phyloP scores from a whole-genome alignment of 108 stramenopile genomes.

The Aurantiochytrium sp. region DNA sequence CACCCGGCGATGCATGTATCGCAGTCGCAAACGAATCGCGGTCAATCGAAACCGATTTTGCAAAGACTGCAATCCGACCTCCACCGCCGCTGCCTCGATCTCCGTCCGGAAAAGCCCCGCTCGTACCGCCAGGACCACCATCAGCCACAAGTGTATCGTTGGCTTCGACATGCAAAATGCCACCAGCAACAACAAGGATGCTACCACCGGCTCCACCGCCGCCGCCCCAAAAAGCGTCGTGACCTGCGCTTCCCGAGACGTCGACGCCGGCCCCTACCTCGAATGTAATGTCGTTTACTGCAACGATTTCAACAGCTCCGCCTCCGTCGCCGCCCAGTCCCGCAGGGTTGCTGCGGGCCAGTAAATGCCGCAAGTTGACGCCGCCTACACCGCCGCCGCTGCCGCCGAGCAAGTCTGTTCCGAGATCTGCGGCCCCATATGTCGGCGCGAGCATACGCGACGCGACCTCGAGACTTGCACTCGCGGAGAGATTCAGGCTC shows the following conservation, averaged over 20 bases:
- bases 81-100: slow-evolving; percentile 66
- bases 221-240: slow-evolving; percentile 55
- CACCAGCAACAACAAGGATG: slow-evolving; percentile 61
- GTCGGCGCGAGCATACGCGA: background rate
- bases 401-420: slow-evolving; percentile 37
- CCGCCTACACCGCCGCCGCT: slow-evolving; percentile 42
- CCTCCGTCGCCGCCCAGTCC: slow-evolving; percentile 81
- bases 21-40: background rate
- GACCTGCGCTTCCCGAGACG: slow-evolving; percentile 57
- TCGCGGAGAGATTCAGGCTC: background rate
- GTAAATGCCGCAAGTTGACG: background rate
- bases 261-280: slow-evolving; percentile 45
- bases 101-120: slow-evolving; percentile 22
- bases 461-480: background rate
- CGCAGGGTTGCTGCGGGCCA: slow-evolving; percentile 29
- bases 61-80: slow-evolving; percentile 63
- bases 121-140: slow-evolving; percentile 63
- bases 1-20: background rate
- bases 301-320: slow-evolving; percentile 77
- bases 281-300: slow-evolving; percentile 71
- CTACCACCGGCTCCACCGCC: slow-evolving; percentile 66
- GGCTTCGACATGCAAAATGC: slow-evolving; percentile 43
- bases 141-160: slow-evolving; percentile 30
- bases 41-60: slow-evolving; percentile 39
- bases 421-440: background rate